Evolutionary conservation across 2,329 filamentous ascomycete genomes (phyloP), one percentile per base, ranked within the genome.

Genomic region (Aureobasidium lini): DNA sequence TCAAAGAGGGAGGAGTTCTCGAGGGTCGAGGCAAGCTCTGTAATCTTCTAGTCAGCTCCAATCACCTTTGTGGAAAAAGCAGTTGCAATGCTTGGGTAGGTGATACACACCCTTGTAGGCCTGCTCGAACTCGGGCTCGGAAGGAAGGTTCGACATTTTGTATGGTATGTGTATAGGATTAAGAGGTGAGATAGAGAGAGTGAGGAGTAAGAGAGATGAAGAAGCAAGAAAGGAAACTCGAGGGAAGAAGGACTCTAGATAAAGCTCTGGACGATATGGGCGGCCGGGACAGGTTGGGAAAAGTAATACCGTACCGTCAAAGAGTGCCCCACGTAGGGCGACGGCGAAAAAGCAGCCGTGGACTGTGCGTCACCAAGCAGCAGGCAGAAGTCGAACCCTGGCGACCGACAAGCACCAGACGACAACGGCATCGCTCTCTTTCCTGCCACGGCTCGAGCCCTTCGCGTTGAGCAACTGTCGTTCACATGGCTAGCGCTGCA

Each of bases 51-150:
- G 31, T 59, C 47, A 59, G 47, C 32, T 15, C 28, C 18, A 32
- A 31, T 13, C 23, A 50, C 46, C 46, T 58, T 47, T 29, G 36
- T 58, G 56, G 44, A 16, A 23, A 40, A 39, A 8, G 5, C 31
- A 18, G 11, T 52, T 39, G 48, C 3, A 11, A 39, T 23, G 31
- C 16, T 40, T 48, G 31, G 29, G n/a, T 23, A 11, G 13, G 10
- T 10, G 31, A 42, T 10, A 73, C 81, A 71, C 79, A 95, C 90
- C 90, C 76, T 91, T 90, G 85, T 95, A 95, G 72, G 93, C 93
- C 84, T 97, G 93, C 85, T 96, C 86, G 81, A 97, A 97, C 81
- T 99, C 93, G 72, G 94, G 93, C 84, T 97, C 93, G 65, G 80
- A 79, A 56, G 89, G 85, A 71, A 94, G 82, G 81, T 94, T 87